These are phyloP conservation scores for Trichophaea hybrida DNA, from an alignment of 2,329 filamentous ascomycete species.

Conservation along the genomic window DNA sequence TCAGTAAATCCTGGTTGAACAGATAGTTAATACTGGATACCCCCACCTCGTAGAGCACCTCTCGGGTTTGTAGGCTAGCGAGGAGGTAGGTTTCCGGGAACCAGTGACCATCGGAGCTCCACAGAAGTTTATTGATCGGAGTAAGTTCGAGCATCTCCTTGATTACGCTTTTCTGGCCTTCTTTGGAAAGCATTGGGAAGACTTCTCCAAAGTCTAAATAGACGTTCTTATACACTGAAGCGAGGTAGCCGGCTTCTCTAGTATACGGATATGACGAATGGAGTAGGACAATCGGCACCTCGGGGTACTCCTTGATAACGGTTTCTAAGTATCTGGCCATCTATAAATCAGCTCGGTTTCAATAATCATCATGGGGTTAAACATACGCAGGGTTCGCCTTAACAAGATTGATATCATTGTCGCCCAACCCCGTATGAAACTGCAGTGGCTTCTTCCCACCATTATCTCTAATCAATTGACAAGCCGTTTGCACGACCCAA, in stretches of 20 bases:
- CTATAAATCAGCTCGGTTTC: not conserved
- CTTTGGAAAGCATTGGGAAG: conserved; percentile 61
- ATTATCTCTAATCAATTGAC: conserved; percentile 42
- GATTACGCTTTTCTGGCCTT: conserved; percentile 58
- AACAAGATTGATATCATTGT: conserved; percentile 58
- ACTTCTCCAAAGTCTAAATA: conserved; percentile 74
- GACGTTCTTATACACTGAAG: conserved; percentile 61
- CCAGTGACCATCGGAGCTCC: conserved; percentile 25
- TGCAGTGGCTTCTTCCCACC: conserved; percentile 56
- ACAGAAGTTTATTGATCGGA: conserved; percentile 24
- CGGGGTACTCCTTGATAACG: conserved; percentile 54
- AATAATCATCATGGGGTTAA: not conserved
- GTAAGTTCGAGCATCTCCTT: conserved; percentile 52
- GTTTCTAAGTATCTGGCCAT: conserved; percentile 43
- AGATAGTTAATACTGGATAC: not conserved
- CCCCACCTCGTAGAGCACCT: conserved; percentile 51
- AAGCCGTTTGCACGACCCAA: conserved; percentile 50
- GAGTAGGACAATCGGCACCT: conserved; percentile 60
- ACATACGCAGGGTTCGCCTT: conserved; percentile 52
- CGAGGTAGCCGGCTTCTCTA: conserved; percentile 62
- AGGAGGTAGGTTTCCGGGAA: conserved; percentile 25
- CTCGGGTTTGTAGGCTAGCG: conserved; percentile 36
- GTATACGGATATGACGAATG: conserved; percentile 74
- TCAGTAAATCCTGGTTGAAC: conserved; percentile 7
- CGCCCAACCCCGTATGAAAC: conserved; percentile 70